These are phyloP conservation scores for Mycosarcoma maydis DNA, from an alignment of 1,284 basidiomycete species.

Conservation along the genomic window DNA sequence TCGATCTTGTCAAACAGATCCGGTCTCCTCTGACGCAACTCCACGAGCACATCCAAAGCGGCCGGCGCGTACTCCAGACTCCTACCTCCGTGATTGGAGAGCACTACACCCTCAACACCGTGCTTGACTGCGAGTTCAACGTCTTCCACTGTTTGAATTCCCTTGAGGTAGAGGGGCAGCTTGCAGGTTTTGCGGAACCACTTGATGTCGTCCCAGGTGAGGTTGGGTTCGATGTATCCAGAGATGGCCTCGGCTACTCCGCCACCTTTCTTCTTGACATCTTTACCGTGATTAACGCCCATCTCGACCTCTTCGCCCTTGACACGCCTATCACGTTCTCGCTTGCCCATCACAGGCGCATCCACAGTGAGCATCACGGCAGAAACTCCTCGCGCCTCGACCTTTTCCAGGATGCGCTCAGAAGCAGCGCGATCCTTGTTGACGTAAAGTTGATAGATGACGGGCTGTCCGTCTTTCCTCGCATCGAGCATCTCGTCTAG, in stretches of 20 bases:
- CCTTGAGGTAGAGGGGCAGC: slow-evolving; percentile 83
- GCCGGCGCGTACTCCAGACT: slow-evolving; percentile 63
- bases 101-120: slow-evolving; percentile 70
- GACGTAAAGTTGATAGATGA: slow-evolving; percentile 77
- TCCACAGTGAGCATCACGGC: slow-evolving; percentile 92
- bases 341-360: slow-evolving; percentile 83
- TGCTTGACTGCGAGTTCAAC: slow-evolving; percentile 74
- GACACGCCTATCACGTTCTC: slow-evolving; percentile 77
- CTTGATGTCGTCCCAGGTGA: slow-evolving; percentile 72
- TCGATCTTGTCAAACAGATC: slow-evolving; percentile 72
- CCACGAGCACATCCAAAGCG: slow-evolving; percentile 69
- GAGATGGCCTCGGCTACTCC: slow-evolving; percentile 70
- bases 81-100: slow-evolving; percentile 70
- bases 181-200: slow-evolving; percentile 81
- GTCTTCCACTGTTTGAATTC: slow-evolving; percentile 74
- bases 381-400: slow-evolving; percentile 76
- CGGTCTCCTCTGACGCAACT: slow-evolving; percentile 73
- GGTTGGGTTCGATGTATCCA: slow-evolving; percentile 70
- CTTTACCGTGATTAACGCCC: slow-evolving; percentile 50
- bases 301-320: slow-evolving; percentile 67
- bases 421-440: slow-evolving; percentile 78
- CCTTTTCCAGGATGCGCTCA: slow-evolving; percentile 77
- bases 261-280: slow-evolving; percentile 48
- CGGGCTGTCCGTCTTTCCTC: slow-evolving; percentile 72
- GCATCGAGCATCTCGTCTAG: slow-evolving; percentile 75